Percentiles rank a stretch among this genome's conserved stretches.
phyloP scores from a whole-genome alignment of 805 yeast genomes.

The Kodamaea neixiangensis region DNA sequence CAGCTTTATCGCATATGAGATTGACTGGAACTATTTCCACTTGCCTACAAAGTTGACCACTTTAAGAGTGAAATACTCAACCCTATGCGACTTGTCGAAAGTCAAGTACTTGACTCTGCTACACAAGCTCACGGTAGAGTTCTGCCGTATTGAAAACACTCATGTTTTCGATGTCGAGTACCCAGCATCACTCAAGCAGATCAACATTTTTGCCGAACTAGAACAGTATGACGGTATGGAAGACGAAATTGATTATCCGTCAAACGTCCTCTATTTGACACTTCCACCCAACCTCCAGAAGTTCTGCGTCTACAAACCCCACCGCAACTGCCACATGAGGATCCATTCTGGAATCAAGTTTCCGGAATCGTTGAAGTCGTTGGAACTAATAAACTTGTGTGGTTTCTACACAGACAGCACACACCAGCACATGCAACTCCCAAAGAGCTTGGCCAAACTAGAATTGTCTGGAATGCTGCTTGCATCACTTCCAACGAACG shows the following conservation, averaged over 20 bases:
- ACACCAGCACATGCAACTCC: not conserved
- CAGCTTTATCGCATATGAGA: conserved; percentile 5
- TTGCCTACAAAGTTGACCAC: conserved; percentile 1
- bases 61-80: conserved; percentile 1
- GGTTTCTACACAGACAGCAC: not conserved
- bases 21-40: conserved; percentile 7
- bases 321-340: not conserved
- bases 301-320: conserved; percentile 5
- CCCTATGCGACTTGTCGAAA: not conserved
- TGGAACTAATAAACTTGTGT: conserved; percentile 2
- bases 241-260: not conserved
- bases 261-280: not conserved
- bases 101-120: not conserved
- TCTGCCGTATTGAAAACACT: conserved; percentile 3
- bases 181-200: not conserved
- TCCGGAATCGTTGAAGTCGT: not conserved
- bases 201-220: conserved; percentile 8
- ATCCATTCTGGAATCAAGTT: not conserved
- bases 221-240: not conserved
- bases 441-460: not conserved
- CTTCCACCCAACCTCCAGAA: conserved; percentile 3
- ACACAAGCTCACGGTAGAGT: conserved; percentile 1
- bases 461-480: conserved; percentile 1
- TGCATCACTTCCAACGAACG: not conserved
- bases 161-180: conserved; percentile 3